Evolutionary conservation across 2,329 filamentous ascomycete genomes (phyloP).

Genomic region (Boeremia exigua): DNA sequence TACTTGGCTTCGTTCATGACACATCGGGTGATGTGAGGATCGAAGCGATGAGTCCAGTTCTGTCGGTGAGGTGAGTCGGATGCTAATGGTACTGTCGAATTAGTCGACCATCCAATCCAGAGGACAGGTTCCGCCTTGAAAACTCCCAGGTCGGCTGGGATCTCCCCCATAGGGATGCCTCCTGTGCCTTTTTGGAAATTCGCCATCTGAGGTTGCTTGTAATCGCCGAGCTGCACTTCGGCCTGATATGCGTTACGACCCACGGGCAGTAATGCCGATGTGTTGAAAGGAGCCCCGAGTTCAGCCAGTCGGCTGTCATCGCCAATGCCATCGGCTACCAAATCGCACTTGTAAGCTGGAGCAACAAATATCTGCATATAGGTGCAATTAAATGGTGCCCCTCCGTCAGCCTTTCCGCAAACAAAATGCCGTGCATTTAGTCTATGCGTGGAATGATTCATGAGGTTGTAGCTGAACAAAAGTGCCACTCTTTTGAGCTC

Average conservation of each 20-base stretch:
- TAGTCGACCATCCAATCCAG: slow-evolving; percentile 44
- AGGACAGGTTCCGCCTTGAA: slow-evolving; percentile 45
- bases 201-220: slow-evolving; percentile 33
- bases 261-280: slow-evolving; percentile 34
- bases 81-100: slow-evolving; percentile 32
- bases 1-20: slow-evolving; percentile 45
- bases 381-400: slow-evolving; percentile 42
- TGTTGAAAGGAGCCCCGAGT: slow-evolving; percentile 42
- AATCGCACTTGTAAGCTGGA: slow-evolving; percentile 43
- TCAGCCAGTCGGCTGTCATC: slow-evolving; percentile 28
- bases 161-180: slow-evolving; percentile 36
- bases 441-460: slow-evolving; percentile 31
- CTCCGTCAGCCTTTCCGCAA: slow-evolving; percentile 29
- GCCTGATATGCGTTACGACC: slow-evolving; percentile 39
- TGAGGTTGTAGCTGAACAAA: slow-evolving; percentile 39
- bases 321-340: slow-evolving; percentile 30
- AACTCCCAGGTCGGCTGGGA: slow-evolving; percentile 32
- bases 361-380: slow-evolving; percentile 39
- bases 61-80: slow-evolving; percentile 26
- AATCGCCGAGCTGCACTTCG: slow-evolving; percentile 38
- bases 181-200: slow-evolving; percentile 30
- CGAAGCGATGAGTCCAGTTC: slow-evolving; percentile 39
- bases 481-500: slow-evolving; percentile 37
- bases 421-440: slow-evolving; percentile 45
- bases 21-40: slow-evolving; percentile 41